These are phyloP conservation scores for Hypoxylon sp. DNA, from an alignment of 2,329 filamentous ascomycete species.

Conservation along the genomic window DNA sequence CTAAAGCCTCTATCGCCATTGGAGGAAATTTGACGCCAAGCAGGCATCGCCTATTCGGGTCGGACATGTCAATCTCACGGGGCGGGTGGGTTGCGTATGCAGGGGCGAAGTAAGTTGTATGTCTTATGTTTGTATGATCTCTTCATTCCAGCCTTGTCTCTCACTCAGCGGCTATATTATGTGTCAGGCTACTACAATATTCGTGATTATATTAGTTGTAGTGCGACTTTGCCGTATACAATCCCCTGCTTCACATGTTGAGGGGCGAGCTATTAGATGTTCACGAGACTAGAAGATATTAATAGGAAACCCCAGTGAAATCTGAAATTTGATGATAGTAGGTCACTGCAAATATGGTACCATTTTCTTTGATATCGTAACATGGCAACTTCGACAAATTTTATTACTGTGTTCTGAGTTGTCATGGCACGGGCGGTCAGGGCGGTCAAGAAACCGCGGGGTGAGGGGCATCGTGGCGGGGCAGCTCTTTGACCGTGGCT, in stretches of 20 bases:
- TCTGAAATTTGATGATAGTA: slow-evolving; percentile 6
- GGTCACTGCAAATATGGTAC: slow-evolving; percentile 14
- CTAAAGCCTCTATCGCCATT: slow-evolving; percentile 14
- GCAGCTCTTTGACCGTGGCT: slow-evolving; percentile 25
- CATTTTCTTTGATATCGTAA: slow-evolving; percentile 25
- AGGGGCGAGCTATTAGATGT: background rate
- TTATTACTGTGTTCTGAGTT: slow-evolving; percentile 20
- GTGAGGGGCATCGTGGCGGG: slow-evolving; percentile 44
- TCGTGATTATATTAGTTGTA: slow-evolving; percentile 10
- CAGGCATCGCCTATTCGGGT: slow-evolving; percentile 49
- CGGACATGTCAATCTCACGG: slow-evolving; percentile 42
- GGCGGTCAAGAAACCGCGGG: slow-evolving; percentile 39
- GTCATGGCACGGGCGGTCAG: slow-evolving; percentile 34
- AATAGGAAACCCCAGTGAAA: background rate
- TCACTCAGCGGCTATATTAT: slow-evolving; percentile 1
- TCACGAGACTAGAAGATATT: background rate
- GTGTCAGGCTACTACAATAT: slow-evolving; percentile 2
- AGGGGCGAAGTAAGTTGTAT: slow-evolving; percentile 43
- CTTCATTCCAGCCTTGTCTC: slow-evolving; percentile 19
- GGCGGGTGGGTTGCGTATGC: slow-evolving; percentile 50
- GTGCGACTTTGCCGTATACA: background rate
- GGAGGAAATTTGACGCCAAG: slow-evolving; percentile 47
- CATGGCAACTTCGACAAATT: slow-evolving; percentile 24
- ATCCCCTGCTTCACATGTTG: background rate
- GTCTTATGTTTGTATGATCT: slow-evolving; percentile 32